Evolutionary conservation across 805 yeast genomes (phyloP), one percentile per base, ranked within the genome.

Genomic region (Metschnikowia baotianmanensis): DNA sequence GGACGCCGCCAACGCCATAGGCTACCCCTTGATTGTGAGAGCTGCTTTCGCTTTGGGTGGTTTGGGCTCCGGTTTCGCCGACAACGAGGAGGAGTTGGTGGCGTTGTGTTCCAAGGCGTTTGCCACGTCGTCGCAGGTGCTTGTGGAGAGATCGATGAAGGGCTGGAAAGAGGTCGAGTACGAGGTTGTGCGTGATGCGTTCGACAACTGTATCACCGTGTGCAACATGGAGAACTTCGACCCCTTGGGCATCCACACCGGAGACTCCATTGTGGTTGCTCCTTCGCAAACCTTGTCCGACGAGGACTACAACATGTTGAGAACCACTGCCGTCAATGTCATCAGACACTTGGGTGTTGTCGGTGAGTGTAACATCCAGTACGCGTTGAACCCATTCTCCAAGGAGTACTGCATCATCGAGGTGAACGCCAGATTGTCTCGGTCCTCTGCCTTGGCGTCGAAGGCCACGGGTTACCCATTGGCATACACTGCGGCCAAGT

Each of bases 141-240:
- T 91, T 50, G 93, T 91, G 48, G 99, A 91, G 74, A 81, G 82
- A 62, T 88, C 96, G 34, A 86, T 91, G 96, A 93, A 93, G 72
- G 99, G 99, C 50, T 91, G 99, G 99, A 91, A 91, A 67, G 99
- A 91, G 72, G 86, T 91, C 56, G 99, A 91, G 71, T 91, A 91
- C 67, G 99, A 91, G 70, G 99, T 91, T 65, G 99, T 91, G 40
- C 88, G 99, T 67, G 99, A 91, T 70, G 90, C 95, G 37, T 84
- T 81, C 56, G 97, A 88, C 67, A 91, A 91, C 79, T 91, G 99
- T 82, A 88, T 91, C 57, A 91, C 99, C 35, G 99, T 91, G 48
- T 91, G 99, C 78, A 91, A 91, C 72, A 91, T 91, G 99, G 99
- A 91, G 72, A 91, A 91, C 71, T 91, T 91, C 54, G 99, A 91